phyloP scores from a whole-genome alignment of 768 basidiomycete genomes.

The Russula brevipes region DNA sequence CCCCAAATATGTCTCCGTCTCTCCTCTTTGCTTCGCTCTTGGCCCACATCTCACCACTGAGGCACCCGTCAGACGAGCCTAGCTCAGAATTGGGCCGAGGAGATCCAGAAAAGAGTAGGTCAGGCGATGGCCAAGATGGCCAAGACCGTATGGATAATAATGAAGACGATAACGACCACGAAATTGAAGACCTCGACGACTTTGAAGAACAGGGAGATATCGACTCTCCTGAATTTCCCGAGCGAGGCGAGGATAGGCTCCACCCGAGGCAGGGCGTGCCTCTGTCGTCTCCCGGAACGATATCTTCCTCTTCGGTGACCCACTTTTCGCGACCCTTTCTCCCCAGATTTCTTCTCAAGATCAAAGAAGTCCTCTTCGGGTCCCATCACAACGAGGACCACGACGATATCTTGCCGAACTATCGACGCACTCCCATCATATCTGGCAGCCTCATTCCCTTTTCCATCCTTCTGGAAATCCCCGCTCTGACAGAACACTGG shows the following conservation, averaged over 20 bases:
- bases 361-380: conserved; percentile 26
- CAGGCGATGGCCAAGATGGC: not conserved
- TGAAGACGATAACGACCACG: not conserved
- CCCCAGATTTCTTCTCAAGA: conserved; percentile 20
- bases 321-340: conserved; percentile 9
- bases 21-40: not conserved
- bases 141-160: not conserved
- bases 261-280: not conserved
- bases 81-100: not conserved
- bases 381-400: conserved; percentile 15
- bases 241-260: not conserved
- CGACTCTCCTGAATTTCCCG: not conserved
- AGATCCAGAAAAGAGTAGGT: conserved; percentile 5
- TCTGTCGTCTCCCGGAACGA: not conserved
- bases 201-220: not conserved
- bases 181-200: not conserved
- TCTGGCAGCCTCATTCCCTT: conserved; percentile 69
- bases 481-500: conserved; percentile 72
- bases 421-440: conserved; percentile 59
- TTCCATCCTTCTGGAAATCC: conserved; percentile 76
- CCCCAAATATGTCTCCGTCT: not conserved
- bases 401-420: conserved; percentile 41
- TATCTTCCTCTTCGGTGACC: not conserved
- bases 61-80: not conserved
- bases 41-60: not conserved